Evolutionary conservation across 1,139 yeast genomes (phyloP).

Genomic region (Hyphopichia pseudoburtonii): DNA sequence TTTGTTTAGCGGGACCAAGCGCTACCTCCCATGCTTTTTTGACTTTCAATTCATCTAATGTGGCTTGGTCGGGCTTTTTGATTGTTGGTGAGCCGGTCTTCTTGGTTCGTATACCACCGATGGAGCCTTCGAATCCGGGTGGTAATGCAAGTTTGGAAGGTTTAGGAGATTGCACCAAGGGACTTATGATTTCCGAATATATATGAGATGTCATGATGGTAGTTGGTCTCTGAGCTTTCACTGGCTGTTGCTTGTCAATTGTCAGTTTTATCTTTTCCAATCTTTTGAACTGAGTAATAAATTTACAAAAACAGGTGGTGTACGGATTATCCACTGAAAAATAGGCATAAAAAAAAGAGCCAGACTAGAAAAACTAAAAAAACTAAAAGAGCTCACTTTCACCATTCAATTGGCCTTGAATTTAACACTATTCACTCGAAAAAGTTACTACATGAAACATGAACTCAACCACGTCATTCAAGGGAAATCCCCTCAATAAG

Average conservation of each 20-base stretch:
- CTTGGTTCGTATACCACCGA: constrained; percentile 5
- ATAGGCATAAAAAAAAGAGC: background rate
- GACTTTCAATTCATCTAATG: constrained; percentile 42
- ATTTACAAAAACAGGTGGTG: background rate
- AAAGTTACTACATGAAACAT: constrained; percentile 16
- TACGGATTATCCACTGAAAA: background rate
- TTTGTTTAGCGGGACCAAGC: constrained; percentile 73
- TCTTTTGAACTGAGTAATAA: background rate
- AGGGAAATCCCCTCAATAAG: constrained; percentile 61
- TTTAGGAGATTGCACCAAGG: constrained; percentile 8
- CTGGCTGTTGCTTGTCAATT: background rate
- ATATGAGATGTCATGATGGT: background rate
- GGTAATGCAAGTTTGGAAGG: constrained; percentile 13
- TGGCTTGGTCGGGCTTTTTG: constrained; percentile 10
- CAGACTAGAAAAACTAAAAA: no score
- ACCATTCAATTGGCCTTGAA: no score
- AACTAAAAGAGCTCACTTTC: background rate
- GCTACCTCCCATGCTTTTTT: constrained; percentile 90
- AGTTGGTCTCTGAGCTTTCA: no score
- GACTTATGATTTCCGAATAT: background rate
- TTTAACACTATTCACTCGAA: no score
- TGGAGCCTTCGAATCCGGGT: constrained; percentile 17
- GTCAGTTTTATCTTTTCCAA: background rate
- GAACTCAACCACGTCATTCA: constrained; percentile 29
- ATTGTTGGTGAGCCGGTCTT: background rate